Conservation (phyloP, 352 stramenopile species). For the Phytophthora cactorum region DNA sequence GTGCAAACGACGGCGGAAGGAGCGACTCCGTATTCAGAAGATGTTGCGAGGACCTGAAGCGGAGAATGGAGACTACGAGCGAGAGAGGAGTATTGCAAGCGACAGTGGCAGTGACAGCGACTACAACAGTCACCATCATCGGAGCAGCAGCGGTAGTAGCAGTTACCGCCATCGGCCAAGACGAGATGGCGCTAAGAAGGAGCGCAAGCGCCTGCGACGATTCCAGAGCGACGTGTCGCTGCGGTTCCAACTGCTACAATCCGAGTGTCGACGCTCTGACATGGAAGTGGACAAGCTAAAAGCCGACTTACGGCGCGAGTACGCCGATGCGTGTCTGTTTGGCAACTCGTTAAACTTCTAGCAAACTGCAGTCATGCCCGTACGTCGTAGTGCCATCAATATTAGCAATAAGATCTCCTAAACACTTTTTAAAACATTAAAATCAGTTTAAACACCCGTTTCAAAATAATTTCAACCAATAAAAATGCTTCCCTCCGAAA, state of each 20-base stretch:
- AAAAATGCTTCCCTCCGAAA: conserved; percentile 44
- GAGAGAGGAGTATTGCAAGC: conserved; percentile 18
- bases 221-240: conserved; percentile 58
- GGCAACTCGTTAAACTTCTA: conserved; percentile 41
- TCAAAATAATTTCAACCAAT: conserved; percentile 32
- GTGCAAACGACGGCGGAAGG: conserved; percentile 41
- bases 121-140: conserved; percentile 9
- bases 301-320: conserved; percentile 63
- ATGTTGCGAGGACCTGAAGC: conserved; percentile 34
- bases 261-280: conserved; percentile 58
- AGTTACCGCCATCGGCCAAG: conserved; percentile 3
- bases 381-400: too few relatives aligned
- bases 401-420: not conserved
- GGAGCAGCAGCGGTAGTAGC: conserved; percentile 12
- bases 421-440: not conserved
- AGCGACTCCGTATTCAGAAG: conserved; percentile 41
- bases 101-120: conserved; percentile 20
- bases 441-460: conserved; percentile 9
- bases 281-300: conserved; percentile 63
- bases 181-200: conserved; percentile 41
- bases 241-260: conserved; percentile 66
- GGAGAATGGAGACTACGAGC: conserved; percentile 14
- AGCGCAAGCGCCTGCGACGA: conserved; percentile 46
- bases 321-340: conserved; percentile 74
- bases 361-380: not conserved